Evolutionary conservation across 108 stramenopile species (phyloP).

Genomic region (Parmales sp.): DNA sequence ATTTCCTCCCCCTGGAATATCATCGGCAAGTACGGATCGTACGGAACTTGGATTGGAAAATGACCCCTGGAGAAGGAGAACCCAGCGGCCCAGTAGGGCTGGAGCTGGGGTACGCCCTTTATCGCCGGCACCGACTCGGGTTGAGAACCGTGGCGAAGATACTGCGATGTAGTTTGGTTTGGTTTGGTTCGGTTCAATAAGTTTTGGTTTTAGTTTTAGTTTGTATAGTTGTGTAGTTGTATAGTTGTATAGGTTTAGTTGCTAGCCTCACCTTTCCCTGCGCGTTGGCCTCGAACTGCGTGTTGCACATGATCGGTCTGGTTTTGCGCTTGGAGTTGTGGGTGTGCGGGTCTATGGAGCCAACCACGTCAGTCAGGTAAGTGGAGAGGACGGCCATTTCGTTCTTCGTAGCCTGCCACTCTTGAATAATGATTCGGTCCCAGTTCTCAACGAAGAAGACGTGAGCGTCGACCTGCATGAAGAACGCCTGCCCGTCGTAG

Average conservation of each 20-base stretch:
- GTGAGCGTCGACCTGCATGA: slow-evolving; percentile 87
- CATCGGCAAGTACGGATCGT: slow-evolving; percentile 76
- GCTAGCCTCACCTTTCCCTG: too few relatives aligned
- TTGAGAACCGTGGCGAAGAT: slow-evolving; percentile 73
- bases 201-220: too few relatives aligned
- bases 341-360: slow-evolving; percentile 36
- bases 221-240: too few relatives aligned
- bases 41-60: slow-evolving; percentile 66
- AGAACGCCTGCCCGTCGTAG: slow-evolving; percentile 87
- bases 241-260: too few relatives aligned
- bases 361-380: slow-evolving; percentile 59
- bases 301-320: slow-evolving; percentile 69
- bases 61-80: slow-evolving; percentile 78
- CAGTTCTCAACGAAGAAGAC: slow-evolving; percentile 73
- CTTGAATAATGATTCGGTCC: slow-evolving; percentile 68
- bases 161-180: too few relatives aligned
- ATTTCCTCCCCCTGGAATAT: slow-evolving; percentile 80
- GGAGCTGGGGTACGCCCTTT: slow-evolving; percentile 52
- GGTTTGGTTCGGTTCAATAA: too few relatives aligned
- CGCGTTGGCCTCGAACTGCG: slow-evolving; percentile 63
- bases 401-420: slow-evolving; percentile 66
- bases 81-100: slow-evolving; percentile 83
- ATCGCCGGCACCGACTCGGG: slow-evolving; percentile 61
- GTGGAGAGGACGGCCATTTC: slow-evolving; percentile 79
- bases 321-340: slow-evolving; percentile 62